These are phyloP conservation scores for Daedalea quercina DNA, from an alignment of 768 basidiomycete genomes.

Conservation along the genomic window DNA sequence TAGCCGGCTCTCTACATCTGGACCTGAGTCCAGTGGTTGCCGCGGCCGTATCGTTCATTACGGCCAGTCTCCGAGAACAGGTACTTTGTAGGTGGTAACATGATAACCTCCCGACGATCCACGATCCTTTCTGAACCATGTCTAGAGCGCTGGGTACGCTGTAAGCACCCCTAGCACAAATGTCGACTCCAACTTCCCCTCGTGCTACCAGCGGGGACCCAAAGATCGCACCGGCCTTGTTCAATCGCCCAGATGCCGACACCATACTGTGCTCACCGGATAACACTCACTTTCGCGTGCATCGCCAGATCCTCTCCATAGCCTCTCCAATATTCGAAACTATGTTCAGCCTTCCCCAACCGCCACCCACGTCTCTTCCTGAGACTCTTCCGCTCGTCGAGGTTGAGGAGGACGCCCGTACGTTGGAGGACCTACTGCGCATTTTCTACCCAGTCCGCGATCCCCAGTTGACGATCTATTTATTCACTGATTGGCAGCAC, in stretches of 20 bases:
- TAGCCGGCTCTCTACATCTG: too few relatives aligned
- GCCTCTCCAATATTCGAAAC: slow-evolving; percentile 54
- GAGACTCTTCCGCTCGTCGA: slow-evolving; percentile 7
- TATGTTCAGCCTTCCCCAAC: slow-evolving; percentile 44
- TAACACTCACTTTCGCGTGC: slow-evolving; percentile 39
- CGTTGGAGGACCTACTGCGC: slow-evolving; percentile 15
- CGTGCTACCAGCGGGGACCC: neutral
- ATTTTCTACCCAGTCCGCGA: slow-evolving; percentile 9
- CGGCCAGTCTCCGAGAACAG: too few relatives aligned
- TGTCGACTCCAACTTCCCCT: too few relatives aligned
- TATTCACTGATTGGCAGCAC: neutral
- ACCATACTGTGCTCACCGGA: slow-evolving; percentile 52
- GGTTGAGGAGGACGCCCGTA: slow-evolving; percentile 13
- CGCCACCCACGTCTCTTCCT: neutral
- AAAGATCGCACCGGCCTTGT: neutral
- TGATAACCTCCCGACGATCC: too few relatives aligned
- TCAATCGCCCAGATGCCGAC: slow-evolving; percentile 24
- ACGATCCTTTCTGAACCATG: too few relatives aligned
- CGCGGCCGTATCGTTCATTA: too few relatives aligned
- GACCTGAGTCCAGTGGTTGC: too few relatives aligned
- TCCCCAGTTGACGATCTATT: neutral
- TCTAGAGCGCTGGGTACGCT: too few relatives aligned
- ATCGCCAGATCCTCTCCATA: slow-evolving; percentile 44
- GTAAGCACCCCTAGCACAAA: too few relatives aligned
- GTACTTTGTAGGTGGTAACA: too few relatives aligned